Evolutionary conservation across 1,284 basidiomycete species (phyloP).

Genomic region (Naganishia albida): DNA sequence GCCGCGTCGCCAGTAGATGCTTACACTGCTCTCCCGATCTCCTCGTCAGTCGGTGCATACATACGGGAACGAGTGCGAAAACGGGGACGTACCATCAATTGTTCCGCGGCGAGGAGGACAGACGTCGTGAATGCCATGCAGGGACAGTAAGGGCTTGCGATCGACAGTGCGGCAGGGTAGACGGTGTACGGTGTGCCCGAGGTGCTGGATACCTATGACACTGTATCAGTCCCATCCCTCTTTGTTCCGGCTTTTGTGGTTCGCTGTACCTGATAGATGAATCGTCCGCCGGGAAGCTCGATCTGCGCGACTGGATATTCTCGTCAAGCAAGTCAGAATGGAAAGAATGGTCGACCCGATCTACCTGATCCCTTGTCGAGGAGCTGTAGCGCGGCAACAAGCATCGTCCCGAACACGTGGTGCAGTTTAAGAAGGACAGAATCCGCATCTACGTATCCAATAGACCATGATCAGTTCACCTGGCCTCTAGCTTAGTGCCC

Average conservation of each 20-base stretch:
- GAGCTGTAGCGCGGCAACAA: constrained; percentile 28
- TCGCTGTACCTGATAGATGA: constrained; percentile 26
- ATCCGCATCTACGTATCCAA: constrained; percentile 28
- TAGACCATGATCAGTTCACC: too few species aligned
- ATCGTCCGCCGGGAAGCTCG: constrained; percentile 19
- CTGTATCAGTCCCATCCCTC: too few species aligned
- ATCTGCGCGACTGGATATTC: constrained; percentile 20
- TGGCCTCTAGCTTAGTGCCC: too few species aligned
- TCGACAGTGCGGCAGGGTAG: constrained; percentile 4
- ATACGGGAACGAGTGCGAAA: too few species aligned
- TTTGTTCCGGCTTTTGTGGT: too few species aligned
- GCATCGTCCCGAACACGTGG: constrained; percentile 27
- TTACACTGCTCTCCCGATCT: constrained; percentile 24
- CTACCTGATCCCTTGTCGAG: constrained; percentile 32
- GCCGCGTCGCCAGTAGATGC: constrained; percentile 23
- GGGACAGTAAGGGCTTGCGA: constrained; percentile 29
- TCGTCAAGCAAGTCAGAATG: not conserved
- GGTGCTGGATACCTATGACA: constrained; percentile 31
- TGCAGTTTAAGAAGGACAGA: constrained; percentile 23
- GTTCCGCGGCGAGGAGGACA: constrained; percentile 17
- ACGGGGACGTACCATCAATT: constrained; percentile 28
- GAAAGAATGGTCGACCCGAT: too few species aligned
- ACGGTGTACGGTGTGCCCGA: constrained; percentile 28
- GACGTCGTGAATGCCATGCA: constrained; percentile 29
- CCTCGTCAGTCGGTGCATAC: too few species aligned